Evolutionary conservation across 345 rosid species (phyloP).

Genomic region (Corymbia maculata): DNA sequence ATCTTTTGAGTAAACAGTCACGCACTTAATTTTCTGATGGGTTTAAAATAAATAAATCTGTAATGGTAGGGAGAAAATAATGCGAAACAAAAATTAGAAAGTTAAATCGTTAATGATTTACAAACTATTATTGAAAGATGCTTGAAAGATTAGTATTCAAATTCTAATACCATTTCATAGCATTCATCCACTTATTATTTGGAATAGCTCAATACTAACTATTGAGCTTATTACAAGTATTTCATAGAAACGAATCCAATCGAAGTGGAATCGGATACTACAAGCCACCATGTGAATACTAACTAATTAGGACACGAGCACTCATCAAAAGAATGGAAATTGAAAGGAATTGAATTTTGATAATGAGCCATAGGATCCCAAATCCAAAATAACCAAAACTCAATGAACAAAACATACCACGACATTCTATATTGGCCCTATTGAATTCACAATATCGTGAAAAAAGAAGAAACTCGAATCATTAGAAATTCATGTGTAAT

Average conservation of each 20-base stretch:
- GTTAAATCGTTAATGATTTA: background rate
- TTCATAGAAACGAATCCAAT: background rate
- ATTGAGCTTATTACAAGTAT: background rate
- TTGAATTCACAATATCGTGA: background rate
- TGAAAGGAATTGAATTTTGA: background rate
- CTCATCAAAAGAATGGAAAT: background rate
- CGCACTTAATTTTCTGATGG: background rate
- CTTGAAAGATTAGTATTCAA: background rate
- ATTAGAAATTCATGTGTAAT: no score
- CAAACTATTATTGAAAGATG: background rate
- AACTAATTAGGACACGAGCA: rapidly evolving
- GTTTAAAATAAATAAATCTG: background rate
- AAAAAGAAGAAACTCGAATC: background rate
- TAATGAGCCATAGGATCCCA: background rate
- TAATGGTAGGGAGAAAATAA: background rate
- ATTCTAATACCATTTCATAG: background rate
- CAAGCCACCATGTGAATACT: rapidly evolving
- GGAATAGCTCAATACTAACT: background rate
- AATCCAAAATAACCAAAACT: background rate
- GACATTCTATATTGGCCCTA: background rate
- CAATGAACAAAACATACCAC: background rate
- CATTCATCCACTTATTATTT: background rate
- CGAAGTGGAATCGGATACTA: background rate
- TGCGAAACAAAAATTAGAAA: background rate
- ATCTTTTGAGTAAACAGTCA: background rate